Evolutionary conservation across 805 yeast species (phyloP), one percentile per base, ranked within the genome.

Genomic region (Metschnikowia cubensis): DNA sequence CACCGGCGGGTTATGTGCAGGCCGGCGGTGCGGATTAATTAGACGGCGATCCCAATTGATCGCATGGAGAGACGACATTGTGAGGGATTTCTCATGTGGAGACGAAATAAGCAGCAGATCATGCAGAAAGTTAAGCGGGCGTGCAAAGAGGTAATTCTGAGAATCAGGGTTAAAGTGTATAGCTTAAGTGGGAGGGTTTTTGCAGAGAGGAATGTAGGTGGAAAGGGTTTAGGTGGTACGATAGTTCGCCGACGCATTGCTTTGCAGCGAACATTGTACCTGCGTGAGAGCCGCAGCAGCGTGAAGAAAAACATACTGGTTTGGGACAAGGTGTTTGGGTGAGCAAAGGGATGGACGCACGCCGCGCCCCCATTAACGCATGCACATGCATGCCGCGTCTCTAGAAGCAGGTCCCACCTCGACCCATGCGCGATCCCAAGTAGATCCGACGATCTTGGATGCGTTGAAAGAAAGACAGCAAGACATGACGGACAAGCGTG

Each of bases 401-500:
- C 25, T 20, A 15, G 22, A 43, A 35, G 46, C 46, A 43, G 46
- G 46, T 35, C 46, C 46, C 39, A 25, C 17, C 33, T 15, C 34
- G 46, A 5, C 20, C 11, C 11, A 34, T 34, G 46, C 46, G 40
- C 46, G 36, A n/a, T 34, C 29, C 29, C 18, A 36, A 13, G 14
- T 11, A 35, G 18, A 35, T 15, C 37, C 13, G 37, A 35, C 15
- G 35, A 34, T 34, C 35, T 34, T 14, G 35, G 10, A 34, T n/a
- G 35, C 35, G 14, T 34, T n/a, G 15, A 25, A 8, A 25, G 29
- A 25, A 25, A 6, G 29, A 25, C 29, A 25, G 11, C 11, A 4
- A 25, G 11, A 8, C 29, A 10, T 25, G 8, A 25, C 29, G 11
- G 13, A 10, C 11, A 4, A 25, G 29, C 29, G 29, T 25, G 11